Percentiles rank a stretch among this genome's conserved stretches.
phyloP scores from a whole-genome alignment of 2,329 filamentous ascomycete species.

The Aspergillus costaricaensis region DNA sequence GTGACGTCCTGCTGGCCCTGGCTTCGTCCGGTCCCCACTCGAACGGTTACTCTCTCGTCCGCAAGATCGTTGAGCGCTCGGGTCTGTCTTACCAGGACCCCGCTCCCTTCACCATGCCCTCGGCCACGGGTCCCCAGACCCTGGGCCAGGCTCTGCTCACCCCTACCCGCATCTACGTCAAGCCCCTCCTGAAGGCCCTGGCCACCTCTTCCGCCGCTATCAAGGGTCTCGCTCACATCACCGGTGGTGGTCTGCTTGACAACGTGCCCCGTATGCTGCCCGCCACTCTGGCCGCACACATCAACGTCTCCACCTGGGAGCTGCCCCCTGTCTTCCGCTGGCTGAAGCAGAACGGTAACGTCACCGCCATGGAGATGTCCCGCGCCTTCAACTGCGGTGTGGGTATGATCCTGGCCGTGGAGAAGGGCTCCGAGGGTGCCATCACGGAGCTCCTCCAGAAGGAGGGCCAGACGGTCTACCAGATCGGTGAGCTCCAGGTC shows the following conservation, averaged over 20 bases:
- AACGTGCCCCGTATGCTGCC: constrained; percentile 96
- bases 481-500: constrained; percentile 70
- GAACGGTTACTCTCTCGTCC: constrained; percentile 96
- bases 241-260: constrained; percentile 86
- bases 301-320: constrained; percentile 75
- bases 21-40: constrained; percentile 88
- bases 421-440: constrained; percentile 61
- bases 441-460: constrained; percentile 63
- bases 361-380: constrained; percentile 77
- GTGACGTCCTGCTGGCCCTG: constrained; percentile 84
- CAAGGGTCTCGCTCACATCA: constrained; percentile 96
- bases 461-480: constrained; percentile 74
- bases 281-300: constrained; percentile 71
- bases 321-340: constrained; percentile 81
- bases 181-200: constrained; percentile 70
- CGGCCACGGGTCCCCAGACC: constrained; percentile 61
- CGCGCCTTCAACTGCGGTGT: constrained; percentile 93
- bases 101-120: constrained; percentile 73
- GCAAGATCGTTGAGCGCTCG: constrained; percentile 76
- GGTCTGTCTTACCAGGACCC: constrained; percentile 70
- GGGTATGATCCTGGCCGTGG: constrained; percentile 89
- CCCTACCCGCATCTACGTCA: constrained; percentile 93
- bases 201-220: constrained; percentile 55
- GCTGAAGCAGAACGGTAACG: constrained; percentile 72
- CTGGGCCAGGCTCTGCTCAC: constrained; percentile 79